phyloP scores from a whole-genome alignment of 73 alveolate genomes.

The Tetrahymena borealis region DNA sequence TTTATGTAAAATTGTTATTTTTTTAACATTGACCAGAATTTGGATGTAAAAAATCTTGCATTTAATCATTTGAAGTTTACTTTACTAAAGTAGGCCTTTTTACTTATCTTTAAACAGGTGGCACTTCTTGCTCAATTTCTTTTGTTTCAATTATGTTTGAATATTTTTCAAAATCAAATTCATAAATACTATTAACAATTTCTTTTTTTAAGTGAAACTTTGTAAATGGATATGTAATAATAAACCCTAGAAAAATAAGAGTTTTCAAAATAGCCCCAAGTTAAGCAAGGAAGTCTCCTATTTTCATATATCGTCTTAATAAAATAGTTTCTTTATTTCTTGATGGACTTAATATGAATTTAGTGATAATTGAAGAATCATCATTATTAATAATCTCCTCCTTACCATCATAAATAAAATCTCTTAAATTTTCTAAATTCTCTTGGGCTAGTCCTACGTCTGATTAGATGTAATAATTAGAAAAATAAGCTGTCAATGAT shows the following conservation, averaged over 20 bases:
- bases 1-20: no score
- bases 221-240: background rate
- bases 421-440: background rate
- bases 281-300: background rate
- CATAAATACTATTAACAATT: background rate
- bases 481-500: background rate
- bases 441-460: background rate
- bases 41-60: no score
- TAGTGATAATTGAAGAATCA: background rate
- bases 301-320: background rate
- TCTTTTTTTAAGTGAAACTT: background rate
- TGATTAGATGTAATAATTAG: background rate
- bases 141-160: background rate
- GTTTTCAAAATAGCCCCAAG: background rate
- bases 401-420: background rate
- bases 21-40: no score
- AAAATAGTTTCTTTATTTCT: background rate
- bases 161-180: background rate
- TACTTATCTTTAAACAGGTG: background rate
- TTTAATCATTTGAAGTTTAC: no score
- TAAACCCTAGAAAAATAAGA: background rate
- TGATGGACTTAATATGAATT: background rate
- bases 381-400: background rate
- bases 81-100: no score
- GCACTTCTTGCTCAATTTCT: background rate